Base-by-base conservation (phyloP, 2,329 filamentous ascomycete genomes). In the Thelonectria olida region DNA sequence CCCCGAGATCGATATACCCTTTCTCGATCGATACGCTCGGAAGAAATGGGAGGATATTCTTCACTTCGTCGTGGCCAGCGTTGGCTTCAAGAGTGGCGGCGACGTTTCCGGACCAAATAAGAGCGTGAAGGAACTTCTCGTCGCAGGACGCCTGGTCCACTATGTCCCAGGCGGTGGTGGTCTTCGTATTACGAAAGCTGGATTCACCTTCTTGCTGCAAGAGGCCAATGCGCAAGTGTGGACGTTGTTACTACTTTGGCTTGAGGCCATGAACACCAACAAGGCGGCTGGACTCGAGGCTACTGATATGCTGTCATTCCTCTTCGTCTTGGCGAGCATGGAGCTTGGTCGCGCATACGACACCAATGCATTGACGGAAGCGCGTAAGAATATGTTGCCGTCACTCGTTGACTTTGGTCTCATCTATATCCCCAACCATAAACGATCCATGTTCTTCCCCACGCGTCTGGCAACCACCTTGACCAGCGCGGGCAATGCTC, bases 151-250 rank as follows among this genome's bases (percentile, higher is more conserved):
- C 53, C 87, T 98, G 8, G 93, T 99, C 19, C 89, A 93, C 73
- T 78, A 81, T 38, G 78, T 81, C n/a, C n/a, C n/a, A n/a, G n/a
- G n/a, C 3, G 86, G 90, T 7, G 87, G 87, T 41, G 96, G 79
- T 55, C 84, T 93, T 9, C 88, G 87, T 54, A 99, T 99, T 71
- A 99, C 96, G 0, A 90, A 97, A 74, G 89, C 92, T 3, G 96
- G 96, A 8, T 99, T 99, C 75, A 94, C 92, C 0, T 99, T 99
- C 73, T 83, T 99, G 58, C 83, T 99, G 8, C 95, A 98, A 72
- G 95, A 97, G 73, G 90, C 95, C 61, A 98, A 97, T 75, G 93
- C 95, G 0, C 96, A 99, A 77, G 93, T 99, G 34, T 99, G 96
- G 96, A 96, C 93, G 23, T 83, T 99, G 47, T 84, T 99, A 34